phyloP scores from a whole-genome alignment of 2,329 filamentous ascomycete genomes.

The Microcyclospora pomicola region DNA sequence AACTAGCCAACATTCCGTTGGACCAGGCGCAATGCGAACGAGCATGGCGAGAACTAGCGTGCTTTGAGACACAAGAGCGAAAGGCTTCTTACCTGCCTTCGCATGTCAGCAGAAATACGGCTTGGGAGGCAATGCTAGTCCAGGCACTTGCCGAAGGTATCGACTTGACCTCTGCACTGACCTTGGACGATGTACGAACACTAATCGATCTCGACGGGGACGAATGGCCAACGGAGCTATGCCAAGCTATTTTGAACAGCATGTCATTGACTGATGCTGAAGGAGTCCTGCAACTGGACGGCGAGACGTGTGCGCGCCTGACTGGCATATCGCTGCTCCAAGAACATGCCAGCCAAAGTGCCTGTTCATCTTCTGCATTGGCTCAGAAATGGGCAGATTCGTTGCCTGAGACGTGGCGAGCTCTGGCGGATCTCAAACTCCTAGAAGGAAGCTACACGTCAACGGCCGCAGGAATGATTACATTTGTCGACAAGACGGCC shows the following conservation, averaged over 20 bases:
- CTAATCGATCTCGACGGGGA: constrained; percentile 7
- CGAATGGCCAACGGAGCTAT: constrained; percentile 24
- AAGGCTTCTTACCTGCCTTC: constrained; percentile 33
- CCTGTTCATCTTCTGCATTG: constrained; percentile 21
- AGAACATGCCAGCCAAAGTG: constrained; percentile 25
- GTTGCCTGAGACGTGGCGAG: constrained; percentile 22
- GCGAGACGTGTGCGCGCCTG: too few species aligned
- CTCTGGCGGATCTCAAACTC: constrained; percentile 11
- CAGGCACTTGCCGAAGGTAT: constrained; percentile 28
- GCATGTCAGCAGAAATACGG: constrained; percentile 30
- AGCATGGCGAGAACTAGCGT: constrained; percentile 38
- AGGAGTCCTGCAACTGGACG: background rate
- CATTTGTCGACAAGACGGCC: constrained; percentile 4
- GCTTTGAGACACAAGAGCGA: constrained; percentile 32
- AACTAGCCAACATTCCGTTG: constrained; percentile 39
- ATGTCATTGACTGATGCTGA: constrained; percentile 8
- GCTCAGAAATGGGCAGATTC: constrained; percentile 24
- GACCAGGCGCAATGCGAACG: constrained; percentile 37
- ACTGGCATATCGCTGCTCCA: background rate
- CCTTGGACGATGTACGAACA: constrained; percentile 8
- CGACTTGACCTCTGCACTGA: constrained; percentile 22
- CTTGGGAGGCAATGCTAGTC: constrained; percentile 35
- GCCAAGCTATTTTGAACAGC: constrained; percentile 22
- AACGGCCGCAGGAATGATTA: too few species aligned
- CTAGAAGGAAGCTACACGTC: constrained; percentile 15